A percentile compares a stretch with the other conserved stretches of the same genome.
Evolutionary conservation across 2,329 filamentous ascomycete species (phyloP).

Genomic region (Trichoderma simmonsii): DNA sequence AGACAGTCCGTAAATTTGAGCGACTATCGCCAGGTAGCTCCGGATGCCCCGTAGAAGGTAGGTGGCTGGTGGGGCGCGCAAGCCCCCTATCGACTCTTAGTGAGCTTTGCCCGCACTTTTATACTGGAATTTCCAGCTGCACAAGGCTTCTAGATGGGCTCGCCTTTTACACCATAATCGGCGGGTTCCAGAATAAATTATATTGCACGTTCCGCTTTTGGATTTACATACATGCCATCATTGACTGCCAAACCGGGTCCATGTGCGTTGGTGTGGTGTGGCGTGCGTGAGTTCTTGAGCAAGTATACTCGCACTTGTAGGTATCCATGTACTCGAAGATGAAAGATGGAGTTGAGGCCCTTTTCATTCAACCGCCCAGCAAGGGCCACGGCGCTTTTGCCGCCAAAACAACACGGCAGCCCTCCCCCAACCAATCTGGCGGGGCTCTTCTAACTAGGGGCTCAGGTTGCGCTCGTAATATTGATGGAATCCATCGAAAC

Average conservation of each 20-base stretch:
- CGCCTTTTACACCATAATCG: neutral
- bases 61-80: neutral
- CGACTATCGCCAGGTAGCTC: slow-evolving; percentile 11
- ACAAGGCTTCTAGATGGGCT: neutral
- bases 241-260: neutral
- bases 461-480: neutral
- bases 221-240: neutral
- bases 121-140: neutral
- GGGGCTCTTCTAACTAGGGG: neutral
- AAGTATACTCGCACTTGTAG: neutral
- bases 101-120: neutral
- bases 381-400: neutral
- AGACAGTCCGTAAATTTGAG: slow-evolving; percentile 6
- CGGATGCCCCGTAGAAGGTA: slow-evolving; percentile 7
- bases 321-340: neutral
- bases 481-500: neutral
- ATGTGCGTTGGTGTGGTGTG: too few species aligned
- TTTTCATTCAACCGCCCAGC: neutral
- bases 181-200: neutral
- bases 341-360: neutral
- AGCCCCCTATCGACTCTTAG: slow-evolving; percentile 2
- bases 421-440: neutral
- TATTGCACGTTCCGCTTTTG: neutral
- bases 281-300: neutral
- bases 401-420: neutral